Percentiles rank a stretch among this genome's conserved stretches.
Evolutionary conservation across 495 filamentous ascomycete genomes (phyloP).

Genomic region (Penicillium parvum): DNA sequence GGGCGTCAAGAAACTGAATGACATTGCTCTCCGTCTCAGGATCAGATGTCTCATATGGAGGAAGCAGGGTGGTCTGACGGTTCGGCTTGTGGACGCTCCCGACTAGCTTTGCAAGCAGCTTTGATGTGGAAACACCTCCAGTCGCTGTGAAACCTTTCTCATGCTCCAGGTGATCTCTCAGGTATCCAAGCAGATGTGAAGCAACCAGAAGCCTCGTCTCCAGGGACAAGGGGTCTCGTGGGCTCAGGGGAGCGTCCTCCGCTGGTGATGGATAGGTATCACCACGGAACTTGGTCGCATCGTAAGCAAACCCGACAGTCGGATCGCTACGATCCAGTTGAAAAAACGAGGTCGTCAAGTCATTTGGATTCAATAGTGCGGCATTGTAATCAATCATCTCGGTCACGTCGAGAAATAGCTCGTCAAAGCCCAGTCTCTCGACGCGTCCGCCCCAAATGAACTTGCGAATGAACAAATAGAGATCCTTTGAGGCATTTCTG

Average conservation of each 20-base stretch:
- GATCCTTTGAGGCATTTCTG: conserved; percentile 75
- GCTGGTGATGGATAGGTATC: conserved; percentile 47
- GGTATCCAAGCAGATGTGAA: conserved; percentile 68
- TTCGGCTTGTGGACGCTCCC: conserved; percentile 83
- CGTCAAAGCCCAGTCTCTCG: conserved; percentile 83
- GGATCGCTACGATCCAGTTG: conserved; percentile 71
- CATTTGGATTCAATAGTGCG: conserved; percentile 60
- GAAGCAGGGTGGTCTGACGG: conserved; percentile 76
- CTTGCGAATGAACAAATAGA: conserved; percentile 63
- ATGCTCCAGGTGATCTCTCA: conserved; percentile 67
- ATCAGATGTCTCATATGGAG: conserved; percentile 44
- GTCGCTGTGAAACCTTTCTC: conserved; percentile 81
- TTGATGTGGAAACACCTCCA: conserved; percentile 83
- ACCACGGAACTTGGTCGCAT: conserved; percentile 60
- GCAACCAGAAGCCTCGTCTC: conserved; percentile 58
- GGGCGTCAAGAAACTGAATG: conserved; percentile 64
- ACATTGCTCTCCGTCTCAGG: conserved; percentile 45
- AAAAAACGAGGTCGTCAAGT: conserved; percentile 69
- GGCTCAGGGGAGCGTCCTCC: background rate
- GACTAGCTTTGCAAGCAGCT: conserved; percentile 77
- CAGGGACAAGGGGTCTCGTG: conserved; percentile 21
- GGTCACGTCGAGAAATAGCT: conserved; percentile 76
- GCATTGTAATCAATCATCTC: conserved; percentile 81
- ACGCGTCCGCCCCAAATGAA: conserved; percentile 71
- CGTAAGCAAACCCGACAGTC: conserved; percentile 71